Evolutionary conservation across 75 land plant genomes (phyloP).

Genomic region (Isoetes taiwanensis): DNA sequence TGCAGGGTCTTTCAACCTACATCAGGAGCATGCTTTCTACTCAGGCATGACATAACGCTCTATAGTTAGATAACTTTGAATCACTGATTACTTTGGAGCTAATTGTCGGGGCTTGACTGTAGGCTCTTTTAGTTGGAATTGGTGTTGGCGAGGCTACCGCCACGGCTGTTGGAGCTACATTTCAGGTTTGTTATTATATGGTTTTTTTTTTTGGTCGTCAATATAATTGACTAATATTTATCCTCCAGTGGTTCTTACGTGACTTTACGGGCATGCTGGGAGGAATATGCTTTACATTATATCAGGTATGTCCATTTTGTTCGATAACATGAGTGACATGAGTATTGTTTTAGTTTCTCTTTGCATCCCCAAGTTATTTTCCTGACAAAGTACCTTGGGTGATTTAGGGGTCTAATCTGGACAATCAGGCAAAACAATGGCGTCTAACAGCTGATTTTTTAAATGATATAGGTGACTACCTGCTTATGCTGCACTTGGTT

Average conservation of each 20-base stretch:
- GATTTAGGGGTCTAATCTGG: slow-evolving; percentile 80
- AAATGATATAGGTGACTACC: slow-evolving; percentile 76
- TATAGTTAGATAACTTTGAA: no score
- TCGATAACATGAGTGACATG: not conserved
- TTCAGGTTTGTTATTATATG: slow-evolving; percentile 45
- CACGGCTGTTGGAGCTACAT: slow-evolving; percentile 91
- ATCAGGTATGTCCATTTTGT: slow-evolving; percentile 42
- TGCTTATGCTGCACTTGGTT: not conserved
- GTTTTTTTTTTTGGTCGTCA: not conserved
- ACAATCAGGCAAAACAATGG: slow-evolving; percentile 97
- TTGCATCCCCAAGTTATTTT: not conserved
- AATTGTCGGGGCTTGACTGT: not conserved
- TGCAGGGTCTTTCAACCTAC: slow-evolving; percentile 88
- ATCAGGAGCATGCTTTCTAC: slow-evolving; percentile 93
- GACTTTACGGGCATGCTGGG: slow-evolving; percentile 98
- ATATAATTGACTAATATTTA: not conserved
- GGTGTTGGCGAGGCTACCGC: slow-evolving; percentile 93
- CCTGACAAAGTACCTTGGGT: not conserved
- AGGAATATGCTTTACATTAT: slow-evolving; percentile 80
- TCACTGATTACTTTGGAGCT: not conserved
- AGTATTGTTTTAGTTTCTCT: not conserved
- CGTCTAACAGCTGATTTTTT: slow-evolving; percentile 93
- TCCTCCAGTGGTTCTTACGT: slow-evolving; percentile 84
- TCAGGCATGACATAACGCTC: slow-evolving; percentile 63
- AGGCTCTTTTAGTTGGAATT: slow-evolving; percentile 95